Evolutionary conservation across 1,284 basidiomycete species (phyloP).

Genomic region (Heterobasidion parviporum): DNA sequence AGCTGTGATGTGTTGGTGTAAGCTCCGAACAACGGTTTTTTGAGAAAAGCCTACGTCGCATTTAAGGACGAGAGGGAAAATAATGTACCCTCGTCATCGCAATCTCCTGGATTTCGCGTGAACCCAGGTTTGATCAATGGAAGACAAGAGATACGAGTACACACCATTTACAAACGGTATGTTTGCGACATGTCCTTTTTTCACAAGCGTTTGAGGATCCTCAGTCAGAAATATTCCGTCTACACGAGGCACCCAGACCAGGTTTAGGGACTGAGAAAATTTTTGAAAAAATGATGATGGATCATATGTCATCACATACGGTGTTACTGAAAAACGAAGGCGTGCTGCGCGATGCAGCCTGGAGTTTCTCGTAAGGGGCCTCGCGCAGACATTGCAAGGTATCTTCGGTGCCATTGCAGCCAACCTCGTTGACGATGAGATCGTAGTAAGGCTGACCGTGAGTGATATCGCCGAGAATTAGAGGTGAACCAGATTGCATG

Average conservation of each 20-base stretch:
- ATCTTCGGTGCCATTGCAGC: constrained; percentile 13
- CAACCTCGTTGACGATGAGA: constrained; percentile 19
- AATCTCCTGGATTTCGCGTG: constrained; percentile 19
- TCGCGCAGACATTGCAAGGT: constrained; percentile 32
- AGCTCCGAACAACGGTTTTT: too few species aligned
- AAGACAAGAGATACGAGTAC: not conserved
- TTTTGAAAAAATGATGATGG: not conserved
- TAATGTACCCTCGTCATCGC: constrained; percentile 47
- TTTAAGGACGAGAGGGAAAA: constrained; percentile 36
- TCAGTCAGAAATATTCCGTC: constrained; percentile 22
- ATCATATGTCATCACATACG: not conserved
- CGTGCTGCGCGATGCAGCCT: constrained; percentile 20
- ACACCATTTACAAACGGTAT: constrained; percentile 21
- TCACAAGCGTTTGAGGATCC: constrained; percentile 14
- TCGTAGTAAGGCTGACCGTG: constrained; percentile 23
- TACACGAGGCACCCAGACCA: constrained; percentile 19
- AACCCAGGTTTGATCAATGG: not conserved
- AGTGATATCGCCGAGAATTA: constrained; percentile 18
- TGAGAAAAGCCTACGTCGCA: constrained; percentile 24
- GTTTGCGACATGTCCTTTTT: constrained; percentile 15
- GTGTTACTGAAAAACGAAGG: constrained; percentile 9
- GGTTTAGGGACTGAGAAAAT: constrained; percentile 5
- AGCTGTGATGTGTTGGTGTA: constrained; percentile 1
- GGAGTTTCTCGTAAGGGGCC: constrained; percentile 21
- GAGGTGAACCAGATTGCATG: constrained; percentile 28